These are phyloP conservation scores for Stropharia rugosoannulata DNA, from an alignment of 768 basidiomycete genomes.

Conservation along the genomic window DNA sequence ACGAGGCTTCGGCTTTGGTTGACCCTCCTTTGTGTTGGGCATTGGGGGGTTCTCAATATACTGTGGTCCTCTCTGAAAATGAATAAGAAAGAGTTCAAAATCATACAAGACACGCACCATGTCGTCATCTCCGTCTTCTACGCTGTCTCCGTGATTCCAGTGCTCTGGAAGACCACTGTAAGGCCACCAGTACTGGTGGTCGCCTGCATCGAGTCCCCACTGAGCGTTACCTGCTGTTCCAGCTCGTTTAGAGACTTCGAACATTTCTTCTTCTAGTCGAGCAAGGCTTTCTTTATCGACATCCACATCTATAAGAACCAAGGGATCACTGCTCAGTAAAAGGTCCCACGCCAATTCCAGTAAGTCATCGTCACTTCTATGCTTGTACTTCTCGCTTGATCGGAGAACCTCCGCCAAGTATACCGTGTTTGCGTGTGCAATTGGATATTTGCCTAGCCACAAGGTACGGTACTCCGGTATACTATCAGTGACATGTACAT, in stretches of 20 bases:
- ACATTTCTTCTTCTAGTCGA: constrained; percentile 17
- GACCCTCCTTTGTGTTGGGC: too few species aligned
- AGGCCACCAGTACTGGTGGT: constrained; percentile 7
- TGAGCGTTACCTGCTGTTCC: constrained; percentile 11
- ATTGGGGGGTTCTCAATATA: too few species aligned
- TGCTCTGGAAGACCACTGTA: neutral
- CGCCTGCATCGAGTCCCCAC: constrained; percentile 15
- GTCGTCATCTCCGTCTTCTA: too few species aligned
- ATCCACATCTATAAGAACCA: constrained; percentile 1
- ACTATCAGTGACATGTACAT: constrained; percentile 12
- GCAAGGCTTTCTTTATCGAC: constrained; percentile 9
- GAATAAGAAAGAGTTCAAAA: too few species aligned
- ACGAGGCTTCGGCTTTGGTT: too few species aligned
- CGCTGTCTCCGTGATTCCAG: too few species aligned
- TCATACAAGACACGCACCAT: too few species aligned
- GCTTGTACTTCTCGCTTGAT: neutral
- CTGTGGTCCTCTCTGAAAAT: too few species aligned
- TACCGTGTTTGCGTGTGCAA: constrained; percentile 16
- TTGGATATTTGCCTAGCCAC: constrained; percentile 11
- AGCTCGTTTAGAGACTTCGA: constrained; percentile 9
- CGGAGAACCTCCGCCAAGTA: constrained; percentile 5
- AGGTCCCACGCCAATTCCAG: too few species aligned
- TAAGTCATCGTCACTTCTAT: too few species aligned
- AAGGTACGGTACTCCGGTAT: neutral
- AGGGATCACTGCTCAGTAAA: constrained; percentile 3